Percentiles rank a stretch among this genome's conserved stretches.
phyloP scores from a whole-genome alignment of 768 basidiomycete genomes.

The Cyclocybe aegerita region DNA sequence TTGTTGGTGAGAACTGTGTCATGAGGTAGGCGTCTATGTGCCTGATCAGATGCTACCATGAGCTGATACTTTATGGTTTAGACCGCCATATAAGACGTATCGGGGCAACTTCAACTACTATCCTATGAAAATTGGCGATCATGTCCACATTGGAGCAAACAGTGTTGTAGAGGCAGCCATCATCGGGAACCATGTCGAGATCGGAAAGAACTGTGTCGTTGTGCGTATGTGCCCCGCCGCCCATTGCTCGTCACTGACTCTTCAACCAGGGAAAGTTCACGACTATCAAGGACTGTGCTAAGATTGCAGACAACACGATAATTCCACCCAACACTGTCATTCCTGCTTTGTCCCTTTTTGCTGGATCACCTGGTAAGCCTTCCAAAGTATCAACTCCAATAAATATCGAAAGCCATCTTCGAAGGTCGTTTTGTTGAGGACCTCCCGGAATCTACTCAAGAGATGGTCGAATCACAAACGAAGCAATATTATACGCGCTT shows the following conservation, averaged over 20 bases:
- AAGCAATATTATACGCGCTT: conserved; percentile 87
- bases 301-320: conserved; percentile 86
- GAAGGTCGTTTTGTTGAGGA: conserved; percentile 80
- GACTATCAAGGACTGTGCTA: conserved; percentile 94
- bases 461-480: conserved; percentile 81
- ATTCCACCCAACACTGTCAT: conserved; percentile 92
- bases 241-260: background rate
- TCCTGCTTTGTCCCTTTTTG: conserved; percentile 81
- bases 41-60: background rate
- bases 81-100: conserved; percentile 88
- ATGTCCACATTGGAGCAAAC: conserved; percentile 90
- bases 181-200: conserved; percentile 91
- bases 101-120: conserved; percentile 95
- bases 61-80: conserved; percentile 21
- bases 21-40: conserved; percentile 55
- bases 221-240: conserved; percentile 44
- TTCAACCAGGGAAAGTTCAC: conserved; percentile 83
- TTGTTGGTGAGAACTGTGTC: conserved; percentile 86
- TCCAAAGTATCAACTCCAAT: background rate
- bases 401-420: background rate
- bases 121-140: conserved; percentile 95
- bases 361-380: conserved; percentile 81
- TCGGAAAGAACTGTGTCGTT: conserved; percentile 94
- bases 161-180: conserved; percentile 91
- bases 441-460: conserved; percentile 92